Conservation (phyloP, 352 stramenopile species). For the Thraustotheca clavata region DNA sequence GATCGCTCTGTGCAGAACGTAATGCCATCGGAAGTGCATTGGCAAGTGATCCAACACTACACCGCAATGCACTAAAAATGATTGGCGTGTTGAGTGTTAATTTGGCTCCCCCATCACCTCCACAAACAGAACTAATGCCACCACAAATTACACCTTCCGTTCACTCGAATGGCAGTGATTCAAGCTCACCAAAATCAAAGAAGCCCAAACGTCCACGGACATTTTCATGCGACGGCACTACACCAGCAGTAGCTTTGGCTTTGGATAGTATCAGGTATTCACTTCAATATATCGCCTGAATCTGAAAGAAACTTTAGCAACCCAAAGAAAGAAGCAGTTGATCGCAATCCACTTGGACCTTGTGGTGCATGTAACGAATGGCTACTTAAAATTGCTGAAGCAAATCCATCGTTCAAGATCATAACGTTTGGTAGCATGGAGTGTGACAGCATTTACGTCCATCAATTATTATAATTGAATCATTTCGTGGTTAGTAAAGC, state of each 20-base stretch:
- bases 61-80: constrained; percentile 88
- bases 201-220: constrained; percentile 80
- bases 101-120: constrained; percentile 21
- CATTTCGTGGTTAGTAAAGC: too few species aligned
- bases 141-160: background rate
- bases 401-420: constrained; percentile 95
- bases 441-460: constrained; percentile 90
- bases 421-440: constrained; percentile 94
- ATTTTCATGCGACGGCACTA: constrained; percentile 66
- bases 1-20: constrained; percentile 94
- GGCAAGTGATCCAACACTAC: constrained; percentile 89
- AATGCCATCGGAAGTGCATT: constrained; percentile 97
- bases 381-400: constrained; percentile 98
- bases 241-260: constrained; percentile 32
- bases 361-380: constrained; percentile 99
- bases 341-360: constrained; percentile 95
- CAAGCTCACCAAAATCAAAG: constrained; percentile 22
- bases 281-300: background rate
- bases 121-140: background rate
- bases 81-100: constrained; percentile 93
- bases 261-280: constrained; percentile 22
- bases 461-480: constrained; percentile 58
- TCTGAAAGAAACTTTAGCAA: background rate
- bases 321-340: constrained; percentile 26
- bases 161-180: background rate